phyloP scores from a whole-genome alignment of 306 rosid genomes.

The Cucumis hystrix region DNA sequence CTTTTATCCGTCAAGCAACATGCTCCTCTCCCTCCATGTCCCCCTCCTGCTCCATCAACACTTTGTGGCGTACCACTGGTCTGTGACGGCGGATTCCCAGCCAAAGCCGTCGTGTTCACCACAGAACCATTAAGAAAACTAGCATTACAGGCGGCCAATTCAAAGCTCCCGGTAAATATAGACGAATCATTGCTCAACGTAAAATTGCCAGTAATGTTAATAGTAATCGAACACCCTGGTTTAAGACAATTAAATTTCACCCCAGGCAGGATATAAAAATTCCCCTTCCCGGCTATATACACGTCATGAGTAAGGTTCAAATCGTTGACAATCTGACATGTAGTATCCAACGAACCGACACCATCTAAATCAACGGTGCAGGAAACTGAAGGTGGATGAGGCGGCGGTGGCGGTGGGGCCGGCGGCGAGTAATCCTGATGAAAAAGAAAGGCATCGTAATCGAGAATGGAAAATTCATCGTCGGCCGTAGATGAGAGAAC shows the following conservation, averaged over 20 bases:
- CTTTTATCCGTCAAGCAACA: conserved; percentile 53
- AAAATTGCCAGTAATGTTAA: conserved; percentile 81
- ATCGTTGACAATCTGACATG: conserved; percentile 70
- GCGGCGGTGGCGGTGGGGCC: conserved; percentile 97
- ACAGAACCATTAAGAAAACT: conserved; percentile 52
- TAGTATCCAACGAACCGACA: conserved; percentile 69
- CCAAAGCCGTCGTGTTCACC: conserved; percentile 73
- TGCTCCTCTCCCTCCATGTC: conserved; percentile 97
- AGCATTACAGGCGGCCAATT: conserved; percentile 54
- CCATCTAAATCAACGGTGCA: conserved; percentile 85
- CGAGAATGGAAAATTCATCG: conserved; percentile 29
- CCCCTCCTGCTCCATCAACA: conserved; percentile 78
- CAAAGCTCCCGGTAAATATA: conserved; percentile 66
- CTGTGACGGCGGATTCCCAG: conserved; percentile 86
- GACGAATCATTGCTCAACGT: conserved; percentile 66
- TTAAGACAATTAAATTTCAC: conserved; percentile 62
- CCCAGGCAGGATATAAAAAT: conserved; percentile 81
- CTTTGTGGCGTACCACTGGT: conserved; percentile 96
- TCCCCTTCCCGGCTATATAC: conserved; percentile 94
- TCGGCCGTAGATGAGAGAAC: conserved; percentile 24
- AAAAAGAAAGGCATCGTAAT: conserved; percentile 51
- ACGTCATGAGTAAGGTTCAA: conserved; percentile 81
- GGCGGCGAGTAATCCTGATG: conserved; percentile 98
- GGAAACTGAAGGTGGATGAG: conserved; percentile 86
- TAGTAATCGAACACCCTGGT: conserved; percentile 66